Evolutionary conservation across 805 yeast genomes (phyloP).

Genomic region (Cyberlindnera lachancei): DNA sequence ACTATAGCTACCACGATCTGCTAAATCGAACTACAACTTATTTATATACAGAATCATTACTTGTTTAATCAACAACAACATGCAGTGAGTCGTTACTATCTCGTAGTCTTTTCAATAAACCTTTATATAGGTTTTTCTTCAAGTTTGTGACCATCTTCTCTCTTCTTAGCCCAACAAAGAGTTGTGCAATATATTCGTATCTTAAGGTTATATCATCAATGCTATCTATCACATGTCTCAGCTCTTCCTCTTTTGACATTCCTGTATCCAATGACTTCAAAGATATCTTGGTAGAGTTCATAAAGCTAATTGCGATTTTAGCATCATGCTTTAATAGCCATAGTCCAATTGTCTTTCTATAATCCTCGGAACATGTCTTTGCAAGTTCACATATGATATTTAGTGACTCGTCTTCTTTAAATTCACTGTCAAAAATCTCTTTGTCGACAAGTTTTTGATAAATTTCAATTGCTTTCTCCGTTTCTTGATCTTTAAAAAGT

Average conservation of each 20-base stretch:
- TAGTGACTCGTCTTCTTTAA: slow-evolving; percentile 6
- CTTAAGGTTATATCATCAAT: slow-evolving; percentile 15
- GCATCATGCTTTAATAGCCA: slow-evolving; percentile 17
- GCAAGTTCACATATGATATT: slow-evolving; percentile 8
- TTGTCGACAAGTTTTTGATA: slow-evolving; percentile 11
- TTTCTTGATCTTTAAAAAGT: slow-evolving; percentile 3
- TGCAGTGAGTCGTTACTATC: too few relatives aligned
- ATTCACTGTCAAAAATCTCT: slow-evolving; percentile 5
- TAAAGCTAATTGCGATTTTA: slow-evolving; percentile 15
- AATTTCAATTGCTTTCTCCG: slow-evolving; percentile 6
- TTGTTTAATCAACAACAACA: too few relatives aligned
- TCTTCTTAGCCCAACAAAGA: slow-evolving; percentile 15
- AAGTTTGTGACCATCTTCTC: slow-evolving; percentile 11
- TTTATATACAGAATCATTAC: background rate
- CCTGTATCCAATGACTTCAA: slow-evolving; percentile 7
- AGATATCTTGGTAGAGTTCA: slow-evolving; percentile 12
- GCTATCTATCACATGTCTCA: slow-evolving; percentile 9
- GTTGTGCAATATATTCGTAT: slow-evolving; percentile 14
- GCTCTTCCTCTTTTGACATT: slow-evolving; percentile 11
- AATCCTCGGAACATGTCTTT: slow-evolving; percentile 7
- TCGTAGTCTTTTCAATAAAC: slow-evolving; percentile 5
- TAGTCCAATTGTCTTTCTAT: slow-evolving; percentile 12
- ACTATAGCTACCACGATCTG: background rate
- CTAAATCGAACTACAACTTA: background rate
- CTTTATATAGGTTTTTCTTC: slow-evolving; percentile 13